phyloP scores from a whole-genome alignment of 2,329 filamentous ascomycete species.

The Talaromyces sp. region DNA sequence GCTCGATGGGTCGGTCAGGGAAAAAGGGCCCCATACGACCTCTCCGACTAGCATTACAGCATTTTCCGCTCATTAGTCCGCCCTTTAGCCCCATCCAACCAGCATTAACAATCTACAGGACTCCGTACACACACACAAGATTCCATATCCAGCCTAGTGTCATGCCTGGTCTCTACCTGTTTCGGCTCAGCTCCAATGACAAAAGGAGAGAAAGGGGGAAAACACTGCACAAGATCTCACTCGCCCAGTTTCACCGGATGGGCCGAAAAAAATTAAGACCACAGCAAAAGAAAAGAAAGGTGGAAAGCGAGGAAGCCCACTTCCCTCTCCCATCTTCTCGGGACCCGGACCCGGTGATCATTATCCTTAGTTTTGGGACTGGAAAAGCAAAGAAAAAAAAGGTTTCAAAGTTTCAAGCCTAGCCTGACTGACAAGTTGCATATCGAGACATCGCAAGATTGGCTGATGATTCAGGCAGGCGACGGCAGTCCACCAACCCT shows the following conservation, averaged over 20 bases:
- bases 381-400: constrained; percentile 8
- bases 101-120: background rate
- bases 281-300: constrained; percentile 6
- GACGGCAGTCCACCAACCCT: constrained; percentile 11
- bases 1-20: constrained; percentile 5
- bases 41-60: constrained; percentile 13
- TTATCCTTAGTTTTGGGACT: constrained; percentile 15
- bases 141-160: constrained; percentile 14
- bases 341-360: constrained; percentile 15
- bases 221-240: constrained; percentile 4
- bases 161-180: constrained; percentile 10
- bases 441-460: constrained; percentile 2
- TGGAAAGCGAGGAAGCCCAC: background rate
- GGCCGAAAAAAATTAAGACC: constrained; percentile 4
- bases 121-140: constrained; percentile 10
- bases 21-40: constrained; percentile 17
- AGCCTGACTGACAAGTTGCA: background rate
- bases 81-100: constrained; percentile 11
- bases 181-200: constrained; percentile 11
- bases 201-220: constrained; percentile 2
- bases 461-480: constrained; percentile 15
- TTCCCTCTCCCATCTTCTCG: constrained; percentile 11
- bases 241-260: constrained; percentile 4
- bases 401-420: background rate
- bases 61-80: constrained; percentile 12